Percentiles rank a stretch among this genome's conserved stretches.
Evolutionary conservation across 768 basidiomycete species (phyloP).

Genomic region (Ramaria rubella): DNA sequence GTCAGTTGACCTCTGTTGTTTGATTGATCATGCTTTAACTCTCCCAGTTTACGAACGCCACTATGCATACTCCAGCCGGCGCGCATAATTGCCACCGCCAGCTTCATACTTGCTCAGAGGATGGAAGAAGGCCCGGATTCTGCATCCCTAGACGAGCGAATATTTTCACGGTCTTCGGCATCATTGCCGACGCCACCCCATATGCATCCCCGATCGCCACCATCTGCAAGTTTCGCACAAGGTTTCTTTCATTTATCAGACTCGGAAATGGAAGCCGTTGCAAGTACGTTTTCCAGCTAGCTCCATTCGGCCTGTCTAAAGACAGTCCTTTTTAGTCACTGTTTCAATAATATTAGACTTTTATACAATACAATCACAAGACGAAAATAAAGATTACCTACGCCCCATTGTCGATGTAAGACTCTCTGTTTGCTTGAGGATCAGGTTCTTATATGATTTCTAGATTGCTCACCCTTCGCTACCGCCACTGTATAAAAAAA

Average conservation of each 20-base stretch:
- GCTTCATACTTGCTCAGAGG: conserved; percentile 70
- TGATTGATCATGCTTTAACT: background rate
- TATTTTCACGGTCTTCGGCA: conserved; percentile 50
- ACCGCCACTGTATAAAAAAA: conserved; percentile 14
- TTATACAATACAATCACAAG: conserved; percentile 53
- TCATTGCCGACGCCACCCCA: conserved; percentile 79
- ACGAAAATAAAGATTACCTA: conserved; percentile 42
- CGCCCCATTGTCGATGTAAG: conserved; percentile 25
- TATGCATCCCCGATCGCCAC: conserved; percentile 65
- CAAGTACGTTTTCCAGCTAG: conserved; percentile 39
- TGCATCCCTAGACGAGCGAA: conserved; percentile 65
- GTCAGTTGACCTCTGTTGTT: conserved; percentile 36
- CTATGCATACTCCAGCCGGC: conserved; percentile 66
- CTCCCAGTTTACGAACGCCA: conserved; percentile 66
- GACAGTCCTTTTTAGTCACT: conserved; percentile 40
- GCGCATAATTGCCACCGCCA: conserved; percentile 67
- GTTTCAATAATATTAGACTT: conserved; percentile 65
- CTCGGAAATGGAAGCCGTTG: conserved; percentile 47
- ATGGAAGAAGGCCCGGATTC: conserved; percentile 68
- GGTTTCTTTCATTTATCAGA: conserved; percentile 62
- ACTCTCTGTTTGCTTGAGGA: conserved; percentile 31
- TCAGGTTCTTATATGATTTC: conserved; percentile 7
- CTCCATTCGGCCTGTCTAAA: background rate
- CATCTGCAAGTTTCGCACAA: conserved; percentile 59
- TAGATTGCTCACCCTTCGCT: conserved; percentile 25